These are phyloP conservation scores for Diaporthe vexans DNA, from an alignment of 2,329 filamentous ascomycete genomes.

Conservation along the genomic window DNA sequence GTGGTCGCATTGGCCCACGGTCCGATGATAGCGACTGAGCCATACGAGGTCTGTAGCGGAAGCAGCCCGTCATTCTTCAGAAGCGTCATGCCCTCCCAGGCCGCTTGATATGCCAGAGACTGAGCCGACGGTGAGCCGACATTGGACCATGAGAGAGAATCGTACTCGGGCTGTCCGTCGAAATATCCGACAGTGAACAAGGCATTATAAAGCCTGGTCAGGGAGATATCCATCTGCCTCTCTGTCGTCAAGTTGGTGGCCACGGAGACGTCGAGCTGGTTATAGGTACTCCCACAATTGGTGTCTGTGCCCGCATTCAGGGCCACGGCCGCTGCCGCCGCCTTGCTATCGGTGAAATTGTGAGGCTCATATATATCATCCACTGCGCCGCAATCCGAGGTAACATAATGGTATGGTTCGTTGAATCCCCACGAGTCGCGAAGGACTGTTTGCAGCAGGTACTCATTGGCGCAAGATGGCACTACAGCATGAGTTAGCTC, in stretches of 20 bases:
- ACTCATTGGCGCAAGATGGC: constrained; percentile 54
- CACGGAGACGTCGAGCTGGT: not conserved
- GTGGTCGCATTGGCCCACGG: constrained; percentile 3
- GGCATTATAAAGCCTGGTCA: constrained; percentile 9
- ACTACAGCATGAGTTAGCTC: not conserved
- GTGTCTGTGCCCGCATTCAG: constrained; percentile 3
- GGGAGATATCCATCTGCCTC: not conserved
- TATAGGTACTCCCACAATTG: not conserved
- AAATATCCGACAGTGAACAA: constrained; percentile 6
- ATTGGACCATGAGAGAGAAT: not conserved
- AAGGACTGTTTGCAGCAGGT: constrained; percentile 72
- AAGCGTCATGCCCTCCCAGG: constrained; percentile 1
- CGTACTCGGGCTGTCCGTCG: not conserved
- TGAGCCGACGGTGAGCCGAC: not conserved
- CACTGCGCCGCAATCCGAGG: constrained; percentile 72
- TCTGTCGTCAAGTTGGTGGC: not conserved
- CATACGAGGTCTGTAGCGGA: constrained; percentile 67
- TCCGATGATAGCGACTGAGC: constrained; percentile 37
- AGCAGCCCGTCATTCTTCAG: not conserved
- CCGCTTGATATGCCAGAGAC: not conserved
- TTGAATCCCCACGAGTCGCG: constrained; percentile 74
- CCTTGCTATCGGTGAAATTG: not conserved
- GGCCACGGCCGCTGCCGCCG: not conserved
- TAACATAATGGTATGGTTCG: constrained; percentile 71
- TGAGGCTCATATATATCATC: not conserved